Evolutionary conservation across 2,329 filamentous ascomycete species (phyloP).

Genomic region (Fusarium kyushuense): DNA sequence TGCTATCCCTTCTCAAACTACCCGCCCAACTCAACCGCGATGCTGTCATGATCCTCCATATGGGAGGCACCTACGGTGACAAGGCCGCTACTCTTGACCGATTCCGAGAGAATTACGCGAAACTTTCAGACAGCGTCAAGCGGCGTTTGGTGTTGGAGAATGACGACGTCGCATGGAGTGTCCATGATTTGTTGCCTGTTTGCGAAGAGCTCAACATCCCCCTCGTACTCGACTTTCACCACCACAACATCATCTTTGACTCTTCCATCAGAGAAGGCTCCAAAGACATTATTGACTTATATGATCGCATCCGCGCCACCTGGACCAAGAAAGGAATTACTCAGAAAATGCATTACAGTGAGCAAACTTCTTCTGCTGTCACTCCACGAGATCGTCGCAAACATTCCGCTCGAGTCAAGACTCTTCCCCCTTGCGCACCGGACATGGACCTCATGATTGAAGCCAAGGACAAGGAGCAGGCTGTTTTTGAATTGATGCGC

Average conservation of each 20-base stretch:
- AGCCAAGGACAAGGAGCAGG: conserved; percentile 97
- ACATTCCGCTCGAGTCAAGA: conserved; percentile 82
- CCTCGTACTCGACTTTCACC: conserved; percentile 91
- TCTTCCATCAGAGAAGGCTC: conserved; percentile 82
- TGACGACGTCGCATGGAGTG: conserved; percentile 92
- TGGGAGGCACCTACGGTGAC: conserved; percentile 91
- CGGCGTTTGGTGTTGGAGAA: conserved; percentile 90
- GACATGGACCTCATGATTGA: conserved; percentile 99
- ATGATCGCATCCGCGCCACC: conserved; percentile 81
- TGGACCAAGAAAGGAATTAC: conserved; percentile 87
- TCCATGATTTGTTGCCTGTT: conserved; percentile 88
- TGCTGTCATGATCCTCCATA: conserved; percentile 93
- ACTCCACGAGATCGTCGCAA: conserved; percentile 84
- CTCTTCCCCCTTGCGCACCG: conserved; percentile 82
- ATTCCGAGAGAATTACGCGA: conserved; percentile 80
- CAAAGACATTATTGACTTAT: conserved; percentile 79
- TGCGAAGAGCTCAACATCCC: conserved; percentile 97
- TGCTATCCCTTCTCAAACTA: conserved; percentile 81
- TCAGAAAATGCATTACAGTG: conserved; percentile 98
- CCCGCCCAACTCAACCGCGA: conserved; percentile 84
- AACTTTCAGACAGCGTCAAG: conserved; percentile 77
- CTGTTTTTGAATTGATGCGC: conserved; percentile 93
- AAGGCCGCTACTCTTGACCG: conserved; percentile 82
- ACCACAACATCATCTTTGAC: conserved; percentile 95
- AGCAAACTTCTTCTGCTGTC: conserved; percentile 73